Evolutionary conservation across 306 rosid genomes (phyloP), one percentile per base, ranked within the genome.

Genomic region (Malus sylvestris): DNA sequence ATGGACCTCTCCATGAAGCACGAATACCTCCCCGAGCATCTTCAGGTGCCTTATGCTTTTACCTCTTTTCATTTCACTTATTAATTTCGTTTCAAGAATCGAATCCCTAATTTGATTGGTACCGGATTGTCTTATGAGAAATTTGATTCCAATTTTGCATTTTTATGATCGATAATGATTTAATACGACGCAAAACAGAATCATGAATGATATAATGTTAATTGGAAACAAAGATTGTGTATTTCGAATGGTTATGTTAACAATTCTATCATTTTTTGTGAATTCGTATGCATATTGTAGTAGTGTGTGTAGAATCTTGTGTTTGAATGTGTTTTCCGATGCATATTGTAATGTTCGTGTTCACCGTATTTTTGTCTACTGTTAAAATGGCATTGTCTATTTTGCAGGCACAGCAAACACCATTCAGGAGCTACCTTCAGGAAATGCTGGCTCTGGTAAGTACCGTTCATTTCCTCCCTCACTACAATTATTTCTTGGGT

Each of bases 1-100:
- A 86, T 95, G 79, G 97, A 95, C 85, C 98, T 95, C 68, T 95
- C 99, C 80, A 86, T 92, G 97, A 95, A 95, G 96, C 99, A 95
- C 71, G 78, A 88, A 80, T 95, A 92, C 79, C 99, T 92, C 76
- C 88, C 93, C 4, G 90, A 89, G 0, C 23, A 91, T 84, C 91
- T 95, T 76, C 97, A 95, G 99, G 99, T 95, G 83, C 3, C 4
- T 23, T 57, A 25, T 53, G 38, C 14, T 62, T 13, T 76, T 55
- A 11, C 19, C 30, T 25, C 46, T 3, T 14, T 12, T 57, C 66
- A 30, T 27, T 79, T 7, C 11, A 38, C 10, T 5, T 12, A 3
- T 27, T 49, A 49, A 11, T 12, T 64, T 27, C 18, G 6, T 65
- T 66, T 49, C 11, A 18, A 18, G 4, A 14, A 14, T 64, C 27